Base-by-base conservation (phyloP, 495 filamentous ascomycete species). In the Xylaria palmicola region DNA sequence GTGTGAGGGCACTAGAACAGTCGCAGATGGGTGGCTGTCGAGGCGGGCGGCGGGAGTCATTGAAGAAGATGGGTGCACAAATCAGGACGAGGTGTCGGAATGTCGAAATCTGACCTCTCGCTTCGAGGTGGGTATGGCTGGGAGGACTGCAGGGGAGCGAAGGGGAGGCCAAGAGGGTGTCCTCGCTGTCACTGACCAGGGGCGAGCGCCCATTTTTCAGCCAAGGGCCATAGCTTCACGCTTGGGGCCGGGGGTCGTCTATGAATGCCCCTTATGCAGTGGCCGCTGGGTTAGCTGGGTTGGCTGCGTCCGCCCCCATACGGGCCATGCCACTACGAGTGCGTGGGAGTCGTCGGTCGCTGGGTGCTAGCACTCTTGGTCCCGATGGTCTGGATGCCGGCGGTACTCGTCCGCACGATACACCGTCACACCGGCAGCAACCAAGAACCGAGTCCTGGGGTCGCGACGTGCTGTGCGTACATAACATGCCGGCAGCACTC, bases 91-190 rank as follows among this genome's bases (percentile, higher is more conserved):
- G 3, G 12, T 40, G 37, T 40, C 37, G 37, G 37, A 26, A 22
- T 52, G 49, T 36, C 19, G 19, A 58, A 29, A 27, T 45, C 19
- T 47, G 41, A 57, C 40, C 30, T 44, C 41, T 34, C 10, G 29
- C 54, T 24, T 47, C 36, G 20, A 22, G 8, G 55, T 41, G 30
- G 30, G 19, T 27, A 44, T 37, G 15, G n/a, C 17, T 37, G 17
- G 29, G 19, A 36, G 36, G 41, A 48, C 22, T 49, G 55, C 55
- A 48, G 43, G 55, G 39, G 29, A 43, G 27, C 37, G 39, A 41
- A 39, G 27, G 52, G 24, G 19, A 27, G 53, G 48, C 48, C 48
- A 44, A 56, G 50, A 39, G 15, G n/a, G 20, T 13, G 52, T n/a
- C 52, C 51, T 40, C 9, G 52, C 27, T 40, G 26, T 1, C 12